Conservation (phyloP, 345 rosid species). For the Alliaria petiolata region DNA sequence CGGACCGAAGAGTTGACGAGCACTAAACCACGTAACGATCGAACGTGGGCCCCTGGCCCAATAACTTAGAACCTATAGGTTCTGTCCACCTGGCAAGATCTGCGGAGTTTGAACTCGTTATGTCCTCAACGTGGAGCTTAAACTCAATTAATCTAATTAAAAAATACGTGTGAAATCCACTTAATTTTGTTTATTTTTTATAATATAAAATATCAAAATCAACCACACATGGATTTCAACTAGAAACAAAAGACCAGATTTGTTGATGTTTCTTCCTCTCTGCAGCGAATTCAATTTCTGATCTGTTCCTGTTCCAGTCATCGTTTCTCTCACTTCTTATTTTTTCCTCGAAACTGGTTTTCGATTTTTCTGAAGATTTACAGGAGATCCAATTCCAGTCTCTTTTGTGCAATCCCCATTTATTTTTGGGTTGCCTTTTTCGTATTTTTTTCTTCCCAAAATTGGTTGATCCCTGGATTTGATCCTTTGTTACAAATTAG, state of each 20-base stretch:
- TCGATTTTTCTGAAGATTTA: neutral
- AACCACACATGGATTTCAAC: conserved; percentile 11
- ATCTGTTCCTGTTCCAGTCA: conserved; percentile 27
- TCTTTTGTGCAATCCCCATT: neutral
- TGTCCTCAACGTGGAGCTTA: conserved; percentile 22
- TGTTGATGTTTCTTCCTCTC: conserved; percentile 27
- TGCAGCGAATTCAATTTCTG: conserved; percentile 11
- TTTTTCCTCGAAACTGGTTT: neutral
- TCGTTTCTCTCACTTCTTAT: neutral
- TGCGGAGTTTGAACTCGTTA: too few relatives aligned
- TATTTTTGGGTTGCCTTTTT: neutral
- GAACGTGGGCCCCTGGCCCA: neutral
- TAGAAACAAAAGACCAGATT: conserved; percentile 36
- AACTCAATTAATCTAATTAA: conserved; percentile 8
- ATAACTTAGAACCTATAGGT: conserved; percentile 8
- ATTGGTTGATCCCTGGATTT: conserved; percentile 10
- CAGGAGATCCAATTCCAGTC: conserved; percentile 15
- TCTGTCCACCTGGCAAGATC: conserved; percentile 25
- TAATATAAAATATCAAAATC: too few relatives aligned
- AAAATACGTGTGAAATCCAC: neutral
- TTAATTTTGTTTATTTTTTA: neutral
- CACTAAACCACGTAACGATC: conserved; percentile 21
- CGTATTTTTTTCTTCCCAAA: neutral
- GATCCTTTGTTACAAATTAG: neutral
- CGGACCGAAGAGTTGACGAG: conserved; percentile 31